Base-by-base conservation (phyloP, 1,139 yeast genomes). In the Trichomonascaceae sp. region DNA sequence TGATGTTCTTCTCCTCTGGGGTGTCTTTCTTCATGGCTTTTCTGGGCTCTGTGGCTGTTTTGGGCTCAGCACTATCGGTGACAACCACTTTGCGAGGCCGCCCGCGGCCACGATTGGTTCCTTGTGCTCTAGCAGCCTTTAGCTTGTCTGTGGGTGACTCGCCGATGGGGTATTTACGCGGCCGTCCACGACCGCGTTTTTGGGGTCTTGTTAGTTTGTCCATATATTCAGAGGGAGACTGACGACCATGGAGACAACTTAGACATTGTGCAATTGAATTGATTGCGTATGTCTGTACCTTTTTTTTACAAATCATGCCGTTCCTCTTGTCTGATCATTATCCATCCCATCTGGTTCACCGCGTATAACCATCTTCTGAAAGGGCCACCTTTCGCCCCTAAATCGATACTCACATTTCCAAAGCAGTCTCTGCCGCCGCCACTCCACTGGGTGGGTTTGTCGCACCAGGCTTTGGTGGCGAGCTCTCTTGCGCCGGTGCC, bases 121-220 rank as follows among this genome's bases (percentile, higher is more conserved):
- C 23, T 20, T 20, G 23, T 11, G 6, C 23, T 11, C 23, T 20
- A 6, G 23, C 23, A 8, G 23, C 23, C 11, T 20, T 20, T 20
- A 20, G 23, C 11, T 20, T 20, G 9, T 20, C 40, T 16, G 30
- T 15, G 8, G 37, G 40, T 16, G 35, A 32, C 20, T 35, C 32
- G 6, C 32, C 41, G 11, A 27, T 31, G 4, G 40, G 36, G 20
- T 37, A 30, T 31, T 37, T 39, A 4, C 42, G 33, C 8, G 42
- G 42, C 17, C 42, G 15, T 4, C 42, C 42, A 13, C 40, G 32
- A 5, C 41, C 32, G 14, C 39, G 31, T 16, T 30, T 30, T 15
- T 18, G 18, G 9, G 18, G 32, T 6, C 4, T 29, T 28, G 6
- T 20, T 26, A 14, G 11, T 31, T 11, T 9, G 13, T 16, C 4